These are phyloP conservation scores for Myxozyma nipponensis DNA, from an alignment of 805 yeast genomes.

Conservation along the genomic window DNA sequence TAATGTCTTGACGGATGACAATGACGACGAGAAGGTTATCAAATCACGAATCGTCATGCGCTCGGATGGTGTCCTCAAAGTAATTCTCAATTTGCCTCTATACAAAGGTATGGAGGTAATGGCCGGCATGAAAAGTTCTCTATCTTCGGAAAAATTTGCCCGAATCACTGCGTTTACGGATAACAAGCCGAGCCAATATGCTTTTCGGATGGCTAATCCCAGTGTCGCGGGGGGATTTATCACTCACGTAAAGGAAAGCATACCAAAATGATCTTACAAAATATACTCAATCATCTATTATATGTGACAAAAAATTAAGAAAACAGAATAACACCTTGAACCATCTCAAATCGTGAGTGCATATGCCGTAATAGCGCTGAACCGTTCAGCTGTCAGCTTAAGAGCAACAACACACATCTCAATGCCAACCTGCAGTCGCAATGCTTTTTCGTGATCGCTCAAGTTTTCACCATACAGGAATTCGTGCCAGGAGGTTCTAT, in stretches of 20 bases:
- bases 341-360: constrained; percentile 46
- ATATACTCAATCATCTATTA: background rate
- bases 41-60: constrained; percentile 82
- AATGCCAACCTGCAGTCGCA: constrained; percentile 53
- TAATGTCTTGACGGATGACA: constrained; percentile 42
- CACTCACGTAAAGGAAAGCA: background rate
- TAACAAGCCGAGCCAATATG: constrained; percentile 72
- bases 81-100: constrained; percentile 73
- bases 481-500: constrained; percentile 42
- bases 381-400: constrained; percentile 63
- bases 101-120: constrained; percentile 52
- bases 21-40: constrained; percentile 4
- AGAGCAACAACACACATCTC: constrained; percentile 63
- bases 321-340: background rate
- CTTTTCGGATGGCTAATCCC: constrained; percentile 54
- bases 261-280: background rate
- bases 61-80: constrained; percentile 77
- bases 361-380: constrained; percentile 71
- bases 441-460: constrained; percentile 29
- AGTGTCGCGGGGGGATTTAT: background rate
- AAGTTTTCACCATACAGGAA: constrained; percentile 1
- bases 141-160: constrained; percentile 77
- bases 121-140: constrained; percentile 82
- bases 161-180: constrained; percentile 67
- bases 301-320: background rate